phyloP scores from a whole-genome alignment of 306 rosid species.

The Prunus davidiana region DNA sequence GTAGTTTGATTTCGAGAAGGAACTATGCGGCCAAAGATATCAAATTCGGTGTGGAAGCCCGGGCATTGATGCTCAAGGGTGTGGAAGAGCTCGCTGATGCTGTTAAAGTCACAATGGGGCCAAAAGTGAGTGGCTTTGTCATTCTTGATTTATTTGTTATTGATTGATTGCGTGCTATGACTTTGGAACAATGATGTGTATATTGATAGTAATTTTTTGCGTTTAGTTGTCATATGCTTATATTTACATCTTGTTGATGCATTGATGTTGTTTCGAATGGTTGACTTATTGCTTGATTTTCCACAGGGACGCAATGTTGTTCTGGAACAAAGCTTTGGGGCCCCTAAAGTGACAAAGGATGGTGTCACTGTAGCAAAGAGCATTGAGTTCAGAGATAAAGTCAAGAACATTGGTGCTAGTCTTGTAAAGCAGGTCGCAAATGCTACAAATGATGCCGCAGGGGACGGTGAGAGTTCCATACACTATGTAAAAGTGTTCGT shows the following conservation, averaged over 20 bases:
- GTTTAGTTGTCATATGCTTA: not conserved
- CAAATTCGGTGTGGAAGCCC: constrained; percentile 51
- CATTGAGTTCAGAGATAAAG: constrained; percentile 46
- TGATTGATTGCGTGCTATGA: not conserved
- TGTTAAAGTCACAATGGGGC: constrained; percentile 55
- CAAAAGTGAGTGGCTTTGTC: constrained; percentile 29
- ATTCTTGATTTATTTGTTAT: not conserved
- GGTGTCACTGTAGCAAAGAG: constrained; percentile 62
- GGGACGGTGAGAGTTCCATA: constrained; percentile 38
- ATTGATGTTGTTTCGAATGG: not conserved
- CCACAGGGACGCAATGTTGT: constrained; percentile 52
- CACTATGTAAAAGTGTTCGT: not conserved
- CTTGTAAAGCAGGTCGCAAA: constrained; percentile 59
- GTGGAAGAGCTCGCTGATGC: constrained; percentile 57
- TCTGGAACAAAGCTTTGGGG: constrained; percentile 53
- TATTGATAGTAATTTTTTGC: not conserved
- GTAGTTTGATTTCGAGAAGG: constrained; percentile 36
- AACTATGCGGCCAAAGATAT: constrained; percentile 53
- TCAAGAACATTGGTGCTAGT: constrained; percentile 51
- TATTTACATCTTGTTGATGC: not conserved
- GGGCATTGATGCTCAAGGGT: constrained; percentile 50
- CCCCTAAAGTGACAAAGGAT: constrained; percentile 55
- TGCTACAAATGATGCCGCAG: constrained; percentile 57
- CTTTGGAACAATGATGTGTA: not conserved
- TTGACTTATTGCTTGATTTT: constrained; percentile 3